Evolutionary conservation across 495 filamentous ascomycete genomes (phyloP), one percentile per base, ranked within the genome.

Genomic region (Tetracladium setigerum): DNA sequence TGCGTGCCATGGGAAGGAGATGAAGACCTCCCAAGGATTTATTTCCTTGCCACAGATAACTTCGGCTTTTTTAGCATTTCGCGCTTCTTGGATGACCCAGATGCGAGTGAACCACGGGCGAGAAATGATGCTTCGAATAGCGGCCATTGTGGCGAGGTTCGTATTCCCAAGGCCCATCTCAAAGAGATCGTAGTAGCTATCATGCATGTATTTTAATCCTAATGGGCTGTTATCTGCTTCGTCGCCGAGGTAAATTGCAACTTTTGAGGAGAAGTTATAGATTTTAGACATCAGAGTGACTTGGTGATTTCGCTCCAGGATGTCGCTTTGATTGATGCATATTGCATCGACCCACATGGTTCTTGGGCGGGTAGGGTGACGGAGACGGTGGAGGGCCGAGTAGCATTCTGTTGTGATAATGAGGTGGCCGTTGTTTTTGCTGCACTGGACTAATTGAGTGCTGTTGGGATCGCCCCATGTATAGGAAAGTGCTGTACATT

Each of bases 401-500:
- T n/a, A n/a, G n/a, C n/a, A n/a, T n/a, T n/a, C n/a, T n/a, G n/a
- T n/a, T n/a, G n/a, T n/a, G n/a, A n/a, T n/a, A n/a, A n/a, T n/a
- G n/a, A n/a, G n/a, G n/a, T n/a, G n/a, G n/a, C n/a, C n/a, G n/a
- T n/a, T n/a, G n/a, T n/a, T n/a, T n/a, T n/a, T n/a, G n/a, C n/a
- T n/a, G n/a, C n/a, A n/a, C n/a, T n/a, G n/a, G n/a, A n/a, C n/a
- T n/a, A n/a, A n/a, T n/a, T n/a, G n/a, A n/a, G n/a, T n/a, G n/a
- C n/a, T 19, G 32, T 17, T 39, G 4, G 38, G 38, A n/a, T 41
- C 18, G 5, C 38, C 38, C 38, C 56, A 66, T 69, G 62, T 34
- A 41, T 67, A 16, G 56, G 57, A 7, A 63, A 66, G 1, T 64
- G 55, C 30, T 46, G 48, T 37, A 59, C 63, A 31, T 57, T 64